Evolutionary conservation across 352 stramenopile species (phyloP), one percentile per base, ranked within the genome.

Genomic region (Pythium brachiatum): DNA sequence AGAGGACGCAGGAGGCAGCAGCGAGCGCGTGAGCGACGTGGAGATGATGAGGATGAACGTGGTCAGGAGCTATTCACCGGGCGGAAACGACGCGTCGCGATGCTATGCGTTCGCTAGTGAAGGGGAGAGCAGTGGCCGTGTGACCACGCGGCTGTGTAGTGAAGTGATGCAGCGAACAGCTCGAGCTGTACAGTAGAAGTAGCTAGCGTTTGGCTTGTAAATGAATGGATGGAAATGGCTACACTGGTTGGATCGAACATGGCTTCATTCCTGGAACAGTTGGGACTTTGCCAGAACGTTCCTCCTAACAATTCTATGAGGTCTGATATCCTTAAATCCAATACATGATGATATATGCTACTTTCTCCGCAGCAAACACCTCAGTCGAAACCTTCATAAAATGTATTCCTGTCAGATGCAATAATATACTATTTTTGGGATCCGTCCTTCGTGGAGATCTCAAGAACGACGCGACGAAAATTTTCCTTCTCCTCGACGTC

Each of bases 31-130:
- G 15, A 34, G 25, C 27, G 2, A 2, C 3, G 1, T 26, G 16
- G 31, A 51, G 36, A 16, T 43, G 41, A 53, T 54, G 55, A 8
- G n/a, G 2, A n/a, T 23, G 12, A 50, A 62, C 46, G 20, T n/a
- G 9, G 43, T 62, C n/a, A 27, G 20, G 43, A 50, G 43, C 18
- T 53, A 53, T 18, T 29, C 18, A 5, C 21, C 39, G 18, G 7
- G 13, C 3, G 43, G 26, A 11, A 44, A 21, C 54, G 39, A 53
- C n/a, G 20, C 54, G 27, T 29, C 18, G 27, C 18, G 47, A 16
- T 64, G 57, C 47, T 64, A 64, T 18, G 34, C 12, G 2, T 64
- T 64, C 31, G 9, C 21, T 2, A 41, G 23, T 5, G 52, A 15
- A 18, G 32, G 8, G 4, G 18, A 31, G 5, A 15, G 34, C 11